Evolutionary conservation across 164 flowering plant genomes (phyloP).

Genomic region (Hamamelis virginiana): DNA sequence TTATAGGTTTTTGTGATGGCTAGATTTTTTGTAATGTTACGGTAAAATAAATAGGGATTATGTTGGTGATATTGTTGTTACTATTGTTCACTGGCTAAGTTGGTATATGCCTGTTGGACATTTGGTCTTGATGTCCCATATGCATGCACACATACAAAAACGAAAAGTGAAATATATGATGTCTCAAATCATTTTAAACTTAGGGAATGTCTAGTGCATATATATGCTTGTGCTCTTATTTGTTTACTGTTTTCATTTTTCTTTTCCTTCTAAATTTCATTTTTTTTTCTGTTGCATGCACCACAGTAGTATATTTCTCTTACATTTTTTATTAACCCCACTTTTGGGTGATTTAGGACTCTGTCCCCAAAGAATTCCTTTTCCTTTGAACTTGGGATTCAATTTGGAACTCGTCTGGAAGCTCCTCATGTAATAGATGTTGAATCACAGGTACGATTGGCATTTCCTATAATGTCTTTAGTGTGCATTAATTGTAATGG

Average conservation of each 20-base stretch:
- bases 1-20: no score
- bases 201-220: no score
- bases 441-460: conserved; percentile 63
- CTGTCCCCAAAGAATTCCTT: conserved; percentile 88
- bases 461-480: not conserved
- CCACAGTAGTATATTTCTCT: not conserved
- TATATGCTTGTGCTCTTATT: no score
- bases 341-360: conserved; percentile 54
- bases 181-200: not conserved
- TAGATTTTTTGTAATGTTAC: no score
- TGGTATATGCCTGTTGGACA: not conserved
- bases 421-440: conserved; percentile 96
- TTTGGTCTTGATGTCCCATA: no score
- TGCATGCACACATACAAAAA: not conserved
- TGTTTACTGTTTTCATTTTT: no score
- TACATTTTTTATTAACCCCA: not conserved
- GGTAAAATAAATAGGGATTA: no score
- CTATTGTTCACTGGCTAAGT: not conserved
- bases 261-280: no score
- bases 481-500: not conserved
- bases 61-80: no score
- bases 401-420: conserved; percentile 87
- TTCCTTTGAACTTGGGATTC: conserved; percentile 93
- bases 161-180: not conserved
- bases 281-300: no score